Percentiles rank a stretch among this genome's conserved stretches.
phyloP scores from a whole-genome alignment of 1,284 basidiomycete species.

The Lentinula novae-zelandiae region DNA sequence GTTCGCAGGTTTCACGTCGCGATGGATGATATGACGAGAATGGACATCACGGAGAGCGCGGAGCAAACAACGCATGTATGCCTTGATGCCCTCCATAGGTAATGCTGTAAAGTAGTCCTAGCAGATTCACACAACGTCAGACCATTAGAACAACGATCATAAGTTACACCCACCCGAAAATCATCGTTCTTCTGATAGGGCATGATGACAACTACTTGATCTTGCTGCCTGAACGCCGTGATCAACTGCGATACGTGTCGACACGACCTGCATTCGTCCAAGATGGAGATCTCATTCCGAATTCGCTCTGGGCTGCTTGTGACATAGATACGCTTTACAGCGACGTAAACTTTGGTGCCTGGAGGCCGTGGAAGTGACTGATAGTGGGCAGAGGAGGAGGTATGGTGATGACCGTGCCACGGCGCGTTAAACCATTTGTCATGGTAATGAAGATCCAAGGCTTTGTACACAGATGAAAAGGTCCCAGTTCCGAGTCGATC shows the following conservation, averaged over 20 bases:
- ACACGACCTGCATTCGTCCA: conserved; percentile 81
- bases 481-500: conserved; percentile 96
- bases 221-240: conserved; percentile 87
- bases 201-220: conserved; percentile 95
- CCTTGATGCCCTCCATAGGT: conserved; percentile 73
- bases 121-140: not conserved
- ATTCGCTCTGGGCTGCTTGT: conserved; percentile 93
- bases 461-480: conserved; percentile 99
- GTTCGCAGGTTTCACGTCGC: conserved; percentile 98
- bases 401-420: conserved; percentile 73
- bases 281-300: conserved; percentile 91
- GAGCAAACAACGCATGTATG: conserved; percentile 91
- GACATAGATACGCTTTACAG: conserved; percentile 96
- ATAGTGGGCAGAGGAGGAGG: conserved; percentile 55
- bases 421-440: conserved; percentile 76
- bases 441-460: conserved; percentile 78
- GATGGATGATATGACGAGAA: conserved; percentile 86
- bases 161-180: conserved; percentile 67
- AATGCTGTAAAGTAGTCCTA: conserved; percentile 76
- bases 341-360: conserved; percentile 72
- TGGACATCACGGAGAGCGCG: conserved; percentile 90
- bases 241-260: conserved; percentile 90
- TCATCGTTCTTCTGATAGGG: conserved; percentile 93
- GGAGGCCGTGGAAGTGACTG: conserved; percentile 43
- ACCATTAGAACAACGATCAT: conserved; percentile 6